Evolutionary conservation across 2,329 filamentous ascomycete genomes (phyloP), one percentile per base, ranked within the genome.

Genomic region (Coniella lustricola): DNA sequence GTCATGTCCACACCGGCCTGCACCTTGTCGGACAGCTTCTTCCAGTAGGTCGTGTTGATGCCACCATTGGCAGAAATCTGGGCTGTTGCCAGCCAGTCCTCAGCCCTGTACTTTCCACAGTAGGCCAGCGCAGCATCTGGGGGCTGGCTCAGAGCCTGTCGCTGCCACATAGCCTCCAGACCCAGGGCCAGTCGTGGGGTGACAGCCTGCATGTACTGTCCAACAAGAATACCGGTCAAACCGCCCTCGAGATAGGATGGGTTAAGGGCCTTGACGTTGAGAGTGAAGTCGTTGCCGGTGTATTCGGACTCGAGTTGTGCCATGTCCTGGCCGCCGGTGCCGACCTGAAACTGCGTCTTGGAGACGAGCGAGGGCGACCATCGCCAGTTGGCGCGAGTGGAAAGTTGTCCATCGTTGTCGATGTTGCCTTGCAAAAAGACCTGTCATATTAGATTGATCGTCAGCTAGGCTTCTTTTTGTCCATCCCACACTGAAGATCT

Each of bases 1-100:
- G 90, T 95, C 76, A 95, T 82, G 61, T 97, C 91, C 59, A 95
- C 88, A 69, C 93, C 93, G 54, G 90, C 91, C 74, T 97, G 91
- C 29, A 98, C 90, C 71, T 90, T 93, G 57, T 97, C 93, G 20
- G 90, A 93, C 59, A 98, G 72, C 62, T 79, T 84, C 66, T 86
- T 83, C 93, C 93, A 98, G 81, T 93, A 98, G 31, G 90, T 91
- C 38, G 90, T 85, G 67, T 87, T 91, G 56, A 98, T 72, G 53
- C 84, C 87, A 52, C 93, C 90, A 68, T 91, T 87, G 35, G 88
- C 87, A 65, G 94, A 84, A 48, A 96, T 75, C 71, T 96, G 91
- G 56, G 85, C 88, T 55, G 86, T 94, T 46, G 87, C 91, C 63
- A 95, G 84, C 90, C 91, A 98, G 64, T 96, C 90, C 48, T 81